Percentiles rank a stretch among this genome's conserved stretches.
Conservation (phyloP, 306 rosid species). For the Betula pendula region DNA sequence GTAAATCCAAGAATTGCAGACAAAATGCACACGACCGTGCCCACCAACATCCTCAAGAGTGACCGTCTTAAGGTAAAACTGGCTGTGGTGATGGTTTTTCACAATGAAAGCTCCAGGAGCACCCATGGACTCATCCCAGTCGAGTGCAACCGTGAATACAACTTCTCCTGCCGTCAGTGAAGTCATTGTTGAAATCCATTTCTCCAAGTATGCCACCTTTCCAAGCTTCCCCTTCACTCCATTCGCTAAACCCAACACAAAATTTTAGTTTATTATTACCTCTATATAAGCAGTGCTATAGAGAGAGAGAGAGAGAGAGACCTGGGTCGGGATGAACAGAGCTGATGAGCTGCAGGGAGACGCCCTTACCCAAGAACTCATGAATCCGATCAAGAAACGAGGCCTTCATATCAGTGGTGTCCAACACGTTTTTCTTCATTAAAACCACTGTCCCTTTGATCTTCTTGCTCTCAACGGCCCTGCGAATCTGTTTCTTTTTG, state of each 20-base stretch:
- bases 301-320: constrained; percentile 20
- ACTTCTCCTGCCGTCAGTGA: constrained; percentile 46
- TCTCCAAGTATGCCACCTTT: constrained; percentile 58
- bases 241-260: constrained; percentile 34
- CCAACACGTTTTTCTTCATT: constrained; percentile 76
- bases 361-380: constrained; percentile 78
- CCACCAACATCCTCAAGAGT: constrained; percentile 68
- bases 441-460: constrained; percentile 63
- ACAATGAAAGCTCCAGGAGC: constrained; percentile 74
- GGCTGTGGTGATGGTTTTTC: constrained; percentile 65
- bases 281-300: no score
- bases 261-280: neutral
- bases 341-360: constrained; percentile 75
- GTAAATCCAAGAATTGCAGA: constrained; percentile 96
- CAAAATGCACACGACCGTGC: constrained; percentile 56
- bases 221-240: constrained; percentile 55
- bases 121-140: constrained; percentile 80
- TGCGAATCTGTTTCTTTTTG: constrained; percentile 18
- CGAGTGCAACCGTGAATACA: constrained; percentile 44
- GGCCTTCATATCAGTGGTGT: constrained; percentile 61
- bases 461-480: constrained; percentile 31
- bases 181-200: constrained; percentile 56
- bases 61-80: constrained; percentile 69
- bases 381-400: constrained; percentile 73
- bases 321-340: constrained; percentile 60